Conservation (phyloP, 208 protist genomes). For the Leishmania gerbilli region DNA sequence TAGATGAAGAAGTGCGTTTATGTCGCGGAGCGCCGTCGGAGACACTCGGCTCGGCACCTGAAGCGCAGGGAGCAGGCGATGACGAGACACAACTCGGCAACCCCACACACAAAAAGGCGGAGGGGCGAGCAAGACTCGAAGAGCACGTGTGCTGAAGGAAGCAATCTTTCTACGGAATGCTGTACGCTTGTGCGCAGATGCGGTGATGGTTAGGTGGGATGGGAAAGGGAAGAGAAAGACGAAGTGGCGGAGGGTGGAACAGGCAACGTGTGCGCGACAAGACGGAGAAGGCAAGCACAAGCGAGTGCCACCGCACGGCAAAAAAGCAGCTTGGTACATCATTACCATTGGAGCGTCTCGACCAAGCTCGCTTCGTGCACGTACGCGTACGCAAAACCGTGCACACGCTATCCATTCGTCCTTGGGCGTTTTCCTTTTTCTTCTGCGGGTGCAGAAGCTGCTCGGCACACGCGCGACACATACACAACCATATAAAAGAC, state of each 20-base stretch:
- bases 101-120: not conserved
- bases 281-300: not conserved
- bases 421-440: not conserved
- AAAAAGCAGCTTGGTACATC: not conserved
- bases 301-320: not conserved
- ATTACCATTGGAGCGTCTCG: too few species aligned
- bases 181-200: not conserved
- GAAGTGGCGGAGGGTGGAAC: not conserved
- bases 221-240: not conserved
- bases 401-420: not conserved
- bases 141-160: not conserved
- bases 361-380: not conserved
- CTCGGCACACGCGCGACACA: not conserved
- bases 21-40: not conserved
- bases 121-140: not conserved
- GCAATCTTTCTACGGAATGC: not conserved
- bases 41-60: not conserved
- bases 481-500: not conserved
- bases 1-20: not conserved
- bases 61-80: not conserved
- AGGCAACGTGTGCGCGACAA: slow-evolving; percentile 5
- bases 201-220: not conserved
- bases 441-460: not conserved
- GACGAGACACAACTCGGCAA: not conserved
- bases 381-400: not conserved